Evolutionary conservation across 768 basidiomycete genomes (phyloP).

Genomic region (Auriscalpium vulgare): DNA sequence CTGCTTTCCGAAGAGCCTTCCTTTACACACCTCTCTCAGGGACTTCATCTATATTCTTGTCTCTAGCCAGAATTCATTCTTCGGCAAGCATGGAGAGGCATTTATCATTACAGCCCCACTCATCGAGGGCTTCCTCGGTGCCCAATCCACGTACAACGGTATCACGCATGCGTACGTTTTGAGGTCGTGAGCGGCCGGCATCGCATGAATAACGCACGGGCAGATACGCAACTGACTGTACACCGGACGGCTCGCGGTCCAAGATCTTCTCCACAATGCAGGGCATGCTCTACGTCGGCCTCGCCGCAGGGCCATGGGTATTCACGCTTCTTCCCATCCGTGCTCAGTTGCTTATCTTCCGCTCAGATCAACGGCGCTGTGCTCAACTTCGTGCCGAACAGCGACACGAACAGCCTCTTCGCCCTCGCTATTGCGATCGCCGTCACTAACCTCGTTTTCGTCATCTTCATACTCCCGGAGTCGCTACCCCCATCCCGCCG

Average conservation of each 20-base stretch:
- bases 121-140: constrained; percentile 15
- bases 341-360: neutral
- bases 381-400: constrained; percentile 4
- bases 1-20: neutral
- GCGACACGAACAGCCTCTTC: constrained; percentile 8
- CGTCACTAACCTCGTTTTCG: constrained; percentile 8
- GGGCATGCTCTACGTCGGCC: constrained; percentile 16
- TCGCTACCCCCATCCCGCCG: constrained; percentile 9
- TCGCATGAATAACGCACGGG: neutral
- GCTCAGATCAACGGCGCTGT: constrained; percentile 10
- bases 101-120: constrained; percentile 15
- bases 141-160: constrained; percentile 15
- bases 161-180: constrained; percentile 13
- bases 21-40: neutral
- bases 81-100: constrained; percentile 12
- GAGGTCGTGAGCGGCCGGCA: neutral
- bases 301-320: constrained; percentile 16
- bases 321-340: neutral
- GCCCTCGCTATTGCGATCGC: constrained; percentile 10
- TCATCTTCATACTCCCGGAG: constrained; percentile 13
- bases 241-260: constrained; percentile 14
- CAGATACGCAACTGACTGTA: constrained; percentile 16
- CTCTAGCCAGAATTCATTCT: constrained; percentile 6
- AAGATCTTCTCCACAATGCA: constrained; percentile 16
- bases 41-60: constrained; percentile 17